A percentile compares a stretch with the other conserved stretches of the same genome.
Evolutionary conservation across 2,329 filamentous ascomycete genomes (phyloP).

Genomic region (Verticillium klebahnii): DNA sequence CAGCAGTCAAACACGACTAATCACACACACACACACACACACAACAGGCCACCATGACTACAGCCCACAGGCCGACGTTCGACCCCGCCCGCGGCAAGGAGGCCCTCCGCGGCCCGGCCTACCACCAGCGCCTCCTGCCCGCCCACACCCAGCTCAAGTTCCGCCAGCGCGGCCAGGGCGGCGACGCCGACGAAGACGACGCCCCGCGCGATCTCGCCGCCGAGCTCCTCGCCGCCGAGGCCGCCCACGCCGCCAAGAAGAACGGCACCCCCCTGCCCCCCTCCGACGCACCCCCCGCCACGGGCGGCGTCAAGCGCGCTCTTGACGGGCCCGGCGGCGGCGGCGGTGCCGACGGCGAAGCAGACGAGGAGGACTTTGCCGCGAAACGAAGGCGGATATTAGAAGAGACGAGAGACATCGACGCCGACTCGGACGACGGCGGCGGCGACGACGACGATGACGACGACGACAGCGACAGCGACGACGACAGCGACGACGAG

Average conservation of each 20-base stretch:
- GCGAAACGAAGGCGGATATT: slow-evolving; percentile 82
- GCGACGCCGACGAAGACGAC: slow-evolving; percentile 62
- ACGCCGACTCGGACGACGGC: slow-evolving; percentile 65
- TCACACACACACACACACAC: background rate
- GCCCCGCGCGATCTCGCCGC: slow-evolving; percentile 73
- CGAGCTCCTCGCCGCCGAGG: slow-evolving; percentile 85
- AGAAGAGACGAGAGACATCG: slow-evolving; percentile 82
- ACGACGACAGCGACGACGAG: slow-evolving; percentile 72
- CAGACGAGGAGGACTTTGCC: slow-evolving; percentile 63
- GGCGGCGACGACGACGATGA: slow-evolving; percentile 57
- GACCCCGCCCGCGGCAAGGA: slow-evolving; percentile 96
- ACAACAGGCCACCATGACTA: slow-evolving; percentile 47
- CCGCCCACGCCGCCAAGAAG: slow-evolving; percentile 81
- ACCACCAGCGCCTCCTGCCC: slow-evolving; percentile 92
- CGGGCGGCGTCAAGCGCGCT: slow-evolving; percentile 57
- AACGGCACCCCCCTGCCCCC: slow-evolving; percentile 52
- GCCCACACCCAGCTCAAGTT: slow-evolving; percentile 92
- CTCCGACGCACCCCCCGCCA: slow-evolving; percentile 25
- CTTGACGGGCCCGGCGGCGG: slow-evolving; percentile 41
- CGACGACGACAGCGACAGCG: slow-evolving; percentile 39
- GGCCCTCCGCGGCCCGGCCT: slow-evolving; percentile 85
- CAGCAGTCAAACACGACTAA: background rate
- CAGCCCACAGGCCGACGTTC: slow-evolving; percentile 83
- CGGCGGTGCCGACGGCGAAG: slow-evolving; percentile 14
- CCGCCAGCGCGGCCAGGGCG: slow-evolving; percentile 82